phyloP scores from a whole-genome alignment of 495 filamentous ascomycete species.

The Penicillium fimorum region DNA sequence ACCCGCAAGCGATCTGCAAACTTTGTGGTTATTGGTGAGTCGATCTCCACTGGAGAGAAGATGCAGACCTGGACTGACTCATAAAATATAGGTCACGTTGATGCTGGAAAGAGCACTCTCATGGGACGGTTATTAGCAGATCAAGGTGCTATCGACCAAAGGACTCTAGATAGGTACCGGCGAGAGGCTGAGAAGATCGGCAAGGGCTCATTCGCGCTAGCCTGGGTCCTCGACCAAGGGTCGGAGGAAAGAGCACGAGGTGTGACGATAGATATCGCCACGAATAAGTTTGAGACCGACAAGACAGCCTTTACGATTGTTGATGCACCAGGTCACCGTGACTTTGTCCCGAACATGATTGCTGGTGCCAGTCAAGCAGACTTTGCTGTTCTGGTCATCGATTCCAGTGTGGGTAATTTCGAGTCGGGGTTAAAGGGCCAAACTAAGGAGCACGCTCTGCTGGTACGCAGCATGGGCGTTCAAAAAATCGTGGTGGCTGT shows the following conservation, averaged over 20 bases:
- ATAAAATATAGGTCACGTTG: conserved; percentile 72
- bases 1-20: conserved; percentile 79
- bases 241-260: conserved; percentile 82
- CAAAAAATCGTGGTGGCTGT: conserved; percentile 82
- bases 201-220: conserved; percentile 92
- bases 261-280: conserved; percentile 97
- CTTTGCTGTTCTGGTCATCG: conserved; percentile 92
- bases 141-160: conserved; percentile 78
- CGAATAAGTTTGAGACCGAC: conserved; percentile 86
- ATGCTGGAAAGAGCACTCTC: conserved; percentile 94
- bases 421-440: conserved; percentile 92
- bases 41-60: not conserved
- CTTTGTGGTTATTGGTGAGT: conserved; percentile 90
- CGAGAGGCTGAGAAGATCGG: conserved; percentile 88
- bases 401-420: conserved; percentile 82
- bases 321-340: conserved; percentile 89
- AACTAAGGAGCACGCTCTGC: conserved; percentile 87
- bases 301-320: conserved; percentile 87
- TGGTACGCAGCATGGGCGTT: conserved; percentile 90
- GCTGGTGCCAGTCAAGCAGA: conserved; percentile 94
- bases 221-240: conserved; percentile 93
- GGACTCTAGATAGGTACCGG: conserved; percentile 82
- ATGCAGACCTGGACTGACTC: conserved; percentile 14
- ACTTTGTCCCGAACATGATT: conserved; percentile 99
- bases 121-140: conserved; percentile 96